A percentile compares a stretch with the other conserved stretches of the same genome.
Conservation (phyloP, 1,284 basidiomycete species). For the Coniferiporia sulphurascens region DNA sequence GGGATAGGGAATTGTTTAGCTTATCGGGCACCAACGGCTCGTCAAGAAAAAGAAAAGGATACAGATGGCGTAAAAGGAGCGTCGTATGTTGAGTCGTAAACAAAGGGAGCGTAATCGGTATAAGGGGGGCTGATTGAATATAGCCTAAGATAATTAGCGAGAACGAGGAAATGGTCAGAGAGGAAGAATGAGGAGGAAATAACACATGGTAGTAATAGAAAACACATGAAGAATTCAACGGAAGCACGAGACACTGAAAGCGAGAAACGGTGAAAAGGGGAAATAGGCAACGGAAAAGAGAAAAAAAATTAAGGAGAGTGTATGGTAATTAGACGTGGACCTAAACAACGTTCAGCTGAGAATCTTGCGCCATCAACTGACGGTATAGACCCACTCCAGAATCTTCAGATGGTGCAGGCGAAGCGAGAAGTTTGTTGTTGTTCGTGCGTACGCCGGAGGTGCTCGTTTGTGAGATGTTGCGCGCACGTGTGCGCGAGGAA, state of each 20-base stretch:
- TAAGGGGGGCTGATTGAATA: conserved; percentile 27
- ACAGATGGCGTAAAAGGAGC: conserved; percentile 19
- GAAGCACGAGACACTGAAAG: not conserved
- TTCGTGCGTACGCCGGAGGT: conserved; percentile 37
- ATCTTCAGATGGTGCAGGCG: conserved; percentile 78
- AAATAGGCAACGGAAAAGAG: conserved; percentile 17
- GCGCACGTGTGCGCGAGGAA: conserved; percentile 44
- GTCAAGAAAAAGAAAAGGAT: conserved; percentile 22
- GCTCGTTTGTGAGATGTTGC: conserved; percentile 70
- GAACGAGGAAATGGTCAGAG: conserved; percentile 20
- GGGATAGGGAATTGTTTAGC: not conserved
- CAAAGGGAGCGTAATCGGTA: conserved; percentile 23
- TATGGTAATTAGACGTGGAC: conserved; percentile 12
- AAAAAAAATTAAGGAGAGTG: conserved; percentile 25
- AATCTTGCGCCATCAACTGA: conserved; percentile 70
- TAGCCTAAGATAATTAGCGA: conserved; percentile 33
- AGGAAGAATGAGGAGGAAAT: not conserved
- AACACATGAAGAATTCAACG: not conserved
- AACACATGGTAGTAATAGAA: not conserved
- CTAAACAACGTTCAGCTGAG: conserved; percentile 50
- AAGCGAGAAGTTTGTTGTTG: conserved; percentile 51
- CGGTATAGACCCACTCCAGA: conserved; percentile 78
- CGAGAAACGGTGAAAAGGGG: conserved; percentile 19
- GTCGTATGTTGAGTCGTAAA: conserved; percentile 18
- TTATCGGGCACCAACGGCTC: conserved; percentile 17